Base-by-base conservation (phyloP, 2,329 filamentous ascomycete genomes). In the Reticulascus tulasneorum region DNA sequence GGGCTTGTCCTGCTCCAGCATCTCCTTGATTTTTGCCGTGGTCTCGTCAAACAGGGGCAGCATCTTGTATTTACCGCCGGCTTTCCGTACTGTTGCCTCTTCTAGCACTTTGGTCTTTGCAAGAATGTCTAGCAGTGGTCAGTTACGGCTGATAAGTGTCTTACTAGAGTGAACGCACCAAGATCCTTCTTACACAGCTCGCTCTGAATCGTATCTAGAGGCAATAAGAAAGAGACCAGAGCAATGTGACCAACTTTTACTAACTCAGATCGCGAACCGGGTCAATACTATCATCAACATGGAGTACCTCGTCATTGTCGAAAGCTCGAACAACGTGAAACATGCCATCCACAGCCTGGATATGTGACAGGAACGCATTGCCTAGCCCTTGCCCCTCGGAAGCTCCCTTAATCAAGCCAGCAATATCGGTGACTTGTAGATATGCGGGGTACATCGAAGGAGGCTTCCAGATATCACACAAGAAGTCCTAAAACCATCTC, bases 211-310 rank as follows among this genome's bases (percentile, higher is more conserved):
- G 59, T 63, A 38, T 56, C 56, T 60, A 43, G 8, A 41, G 22
- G 30, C 43, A 31, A 37, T 35, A 29, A 16, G 15, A 15, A 36
- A 46, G 33, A 46, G 34, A 23, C 18, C 30, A 30, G 23, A 11
- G 20, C 9, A 17, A 9, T 2, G 6, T 22, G 37, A 28, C 10
- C 29, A 27, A 13, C 23, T 18, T 45, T 9, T 38, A 56, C 59
- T 51, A 10, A 62, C 62, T 49, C 47, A 67, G 51, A 44, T 67
- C 64, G 6, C 64, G 54, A 15, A 66, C 60, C 13, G 64, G 64
- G 44, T 67, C 64, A 34, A 67, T 64, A 7, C 62, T 66, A 47
- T 68, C 64, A 40, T 67, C 64, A n/a, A 68, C 64, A 27, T 68
- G 64, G 36, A 68, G 43, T 11, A 68, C 63, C 35, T 68, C 56